Conservation (phyloP, 23 red algal genomes). For the Gracilaria vermiculophylla region DNA sequence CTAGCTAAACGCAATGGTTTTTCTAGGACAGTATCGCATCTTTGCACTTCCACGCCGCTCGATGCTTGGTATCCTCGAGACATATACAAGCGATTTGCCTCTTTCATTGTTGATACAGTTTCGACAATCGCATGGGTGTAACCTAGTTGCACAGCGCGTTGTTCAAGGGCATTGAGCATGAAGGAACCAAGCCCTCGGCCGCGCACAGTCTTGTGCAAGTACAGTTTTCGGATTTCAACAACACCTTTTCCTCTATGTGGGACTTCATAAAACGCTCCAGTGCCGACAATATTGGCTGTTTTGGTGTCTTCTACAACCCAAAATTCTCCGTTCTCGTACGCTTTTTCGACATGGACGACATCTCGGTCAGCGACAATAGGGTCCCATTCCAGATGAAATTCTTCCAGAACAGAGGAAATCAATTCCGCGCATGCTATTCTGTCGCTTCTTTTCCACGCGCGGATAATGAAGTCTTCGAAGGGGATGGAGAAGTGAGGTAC, state of each 20-base stretch:
- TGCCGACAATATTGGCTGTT: constrained; percentile 44
- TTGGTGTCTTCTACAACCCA: constrained; percentile 68
- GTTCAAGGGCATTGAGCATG: constrained; percentile 54
- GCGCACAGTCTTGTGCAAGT: constrained; percentile 44
- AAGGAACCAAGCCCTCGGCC: constrained; percentile 62
- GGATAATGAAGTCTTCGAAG: constrained; percentile 48
- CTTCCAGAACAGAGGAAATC: constrained; percentile 24
- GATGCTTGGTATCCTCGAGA: constrained; percentile 21
- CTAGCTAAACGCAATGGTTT: constrained; percentile 7
- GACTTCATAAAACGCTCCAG: constrained; percentile 62
- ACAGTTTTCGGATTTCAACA: constrained; percentile 78
- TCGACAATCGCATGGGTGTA: constrained; percentile 30
- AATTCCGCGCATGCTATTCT: constrained; percentile 37
- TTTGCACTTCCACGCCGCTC: constrained; percentile 13
- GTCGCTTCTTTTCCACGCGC: constrained; percentile 43
- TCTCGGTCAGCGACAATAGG: constrained; percentile 44
- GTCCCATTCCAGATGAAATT: constrained; percentile 45
- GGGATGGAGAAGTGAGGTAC: constrained; percentile 44
- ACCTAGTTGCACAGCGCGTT: constrained; percentile 59
- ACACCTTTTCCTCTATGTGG: constrained; percentile 15
- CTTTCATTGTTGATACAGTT: constrained; percentile 20
- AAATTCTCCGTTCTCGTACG: constrained; percentile 53
- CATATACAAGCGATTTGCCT: constrained; percentile 48
- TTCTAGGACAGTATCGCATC: constrained; percentile 59
- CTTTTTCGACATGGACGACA: constrained; percentile 42